phyloP scores from a whole-genome alignment of 768 basidiomycete genomes.

The Favolaschia claudopus region DNA sequence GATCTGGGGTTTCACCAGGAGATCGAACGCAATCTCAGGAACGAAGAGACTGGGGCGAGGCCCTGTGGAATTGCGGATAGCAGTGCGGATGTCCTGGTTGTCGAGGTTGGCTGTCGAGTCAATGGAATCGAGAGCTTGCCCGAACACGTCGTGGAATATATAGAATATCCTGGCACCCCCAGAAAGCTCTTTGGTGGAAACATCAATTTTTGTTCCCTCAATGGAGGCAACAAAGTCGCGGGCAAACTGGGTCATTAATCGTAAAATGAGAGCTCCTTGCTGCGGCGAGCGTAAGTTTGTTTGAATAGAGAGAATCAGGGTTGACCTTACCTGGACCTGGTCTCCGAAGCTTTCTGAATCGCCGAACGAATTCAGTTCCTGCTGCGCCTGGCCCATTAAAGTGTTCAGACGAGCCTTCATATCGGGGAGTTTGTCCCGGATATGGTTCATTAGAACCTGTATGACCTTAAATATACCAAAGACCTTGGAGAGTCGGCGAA shows the following conservation, averaged over 20 bases:
- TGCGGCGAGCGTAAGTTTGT: slow-evolving; percentile 37
- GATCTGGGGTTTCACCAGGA: slow-evolving; percentile 98
- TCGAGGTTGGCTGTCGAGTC: slow-evolving; percentile 92
- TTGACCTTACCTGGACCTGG: slow-evolving; percentile 72
- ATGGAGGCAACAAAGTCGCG: slow-evolving; percentile 97
- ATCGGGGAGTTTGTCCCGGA: slow-evolving; percentile 97
- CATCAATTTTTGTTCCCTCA: slow-evolving; percentile 94
- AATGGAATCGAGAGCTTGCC: slow-evolving; percentile 87
- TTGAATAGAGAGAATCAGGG: slow-evolving; percentile 14
- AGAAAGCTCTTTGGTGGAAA: slow-evolving; percentile 97
- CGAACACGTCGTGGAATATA: slow-evolving; percentile 99
- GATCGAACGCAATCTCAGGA: slow-evolving; percentile 95
- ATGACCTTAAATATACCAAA: neutral
- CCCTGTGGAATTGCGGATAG: slow-evolving; percentile 97
- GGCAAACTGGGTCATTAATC: slow-evolving; percentile 98
- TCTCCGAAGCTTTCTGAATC: slow-evolving; percentile 93
- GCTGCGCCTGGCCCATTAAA: slow-evolving; percentile 98
- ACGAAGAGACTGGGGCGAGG: slow-evolving; percentile 96
- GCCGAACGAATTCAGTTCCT: slow-evolving; percentile 96
- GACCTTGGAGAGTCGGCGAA: neutral
- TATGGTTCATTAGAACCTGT: slow-evolving; percentile 94
- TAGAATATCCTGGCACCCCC: slow-evolving; percentile 99
- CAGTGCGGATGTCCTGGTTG: slow-evolving; percentile 94
- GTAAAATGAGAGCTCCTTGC: slow-evolving; percentile 90
- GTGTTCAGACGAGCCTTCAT: slow-evolving; percentile 99